phyloP scores from a whole-genome alignment of 306 rosid species.

The Erythrophleum fordii region DNA sequence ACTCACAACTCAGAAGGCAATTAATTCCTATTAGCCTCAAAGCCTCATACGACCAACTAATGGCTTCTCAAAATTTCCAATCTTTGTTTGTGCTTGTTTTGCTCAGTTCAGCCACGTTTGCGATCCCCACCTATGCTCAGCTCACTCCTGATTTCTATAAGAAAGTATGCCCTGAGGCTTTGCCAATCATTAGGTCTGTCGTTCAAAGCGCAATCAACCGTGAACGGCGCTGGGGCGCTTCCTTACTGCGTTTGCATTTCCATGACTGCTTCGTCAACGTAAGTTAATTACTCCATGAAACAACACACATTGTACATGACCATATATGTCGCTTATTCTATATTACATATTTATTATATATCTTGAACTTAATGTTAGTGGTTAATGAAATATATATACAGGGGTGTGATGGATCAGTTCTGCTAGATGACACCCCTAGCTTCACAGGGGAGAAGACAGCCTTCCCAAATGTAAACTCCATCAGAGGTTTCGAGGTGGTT shows the following conservation, averaged over 20 bases:
- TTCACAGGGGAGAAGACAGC: slow-evolving; percentile 70
- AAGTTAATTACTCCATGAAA: neutral
- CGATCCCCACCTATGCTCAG: slow-evolving; percentile 21
- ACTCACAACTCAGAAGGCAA: neutral
- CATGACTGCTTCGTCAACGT: slow-evolving; percentile 66
- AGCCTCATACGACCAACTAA: neutral
- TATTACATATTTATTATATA: too few relatives aligned
- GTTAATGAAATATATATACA: neutral
- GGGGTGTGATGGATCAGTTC: slow-evolving; percentile 79
- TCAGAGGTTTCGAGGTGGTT: slow-evolving; percentile 44
- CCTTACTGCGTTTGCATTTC: slow-evolving; percentile 56
- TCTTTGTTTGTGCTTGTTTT: slow-evolving; percentile 20
- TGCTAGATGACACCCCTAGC: slow-evolving; percentile 52
- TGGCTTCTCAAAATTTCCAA: slow-evolving; percentile 33
- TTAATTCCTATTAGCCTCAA: neutral
- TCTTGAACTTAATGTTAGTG: neutral
- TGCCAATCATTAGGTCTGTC: slow-evolving; percentile 34
- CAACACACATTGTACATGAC: neutral
- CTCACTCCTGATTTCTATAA: slow-evolving; percentile 33
- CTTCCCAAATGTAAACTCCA: slow-evolving; percentile 41
- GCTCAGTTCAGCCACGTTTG: slow-evolving; percentile 12
- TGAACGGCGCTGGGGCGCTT: slow-evolving; percentile 51
- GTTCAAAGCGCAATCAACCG: slow-evolving; percentile 36
- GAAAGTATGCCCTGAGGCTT: slow-evolving; percentile 45
- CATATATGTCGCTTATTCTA: too few relatives aligned